Evolutionary conservation across 2,329 filamentous ascomycete genomes (phyloP).

Genomic region (Monilinia fructicola): DNA sequence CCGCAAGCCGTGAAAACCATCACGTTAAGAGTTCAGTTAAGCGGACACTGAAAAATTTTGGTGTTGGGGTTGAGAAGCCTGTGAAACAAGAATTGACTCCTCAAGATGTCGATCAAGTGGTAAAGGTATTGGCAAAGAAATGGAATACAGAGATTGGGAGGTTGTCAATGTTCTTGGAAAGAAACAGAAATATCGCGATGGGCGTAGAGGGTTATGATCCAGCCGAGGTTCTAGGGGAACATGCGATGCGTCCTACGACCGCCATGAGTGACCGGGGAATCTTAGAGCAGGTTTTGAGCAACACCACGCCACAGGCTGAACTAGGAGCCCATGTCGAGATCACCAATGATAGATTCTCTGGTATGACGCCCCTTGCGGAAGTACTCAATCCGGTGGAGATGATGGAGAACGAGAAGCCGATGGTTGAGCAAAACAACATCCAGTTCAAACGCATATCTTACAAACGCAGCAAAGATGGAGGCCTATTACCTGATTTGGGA

Average conservation of each 20-base stretch:
- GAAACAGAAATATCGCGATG: slow-evolving; percentile 38
- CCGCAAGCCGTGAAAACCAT: slow-evolving; percentile 28
- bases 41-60: slow-evolving; percentile 36
- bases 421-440: background rate
- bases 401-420: slow-evolving; percentile 19
- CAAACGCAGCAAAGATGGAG: slow-evolving; percentile 21
- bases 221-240: slow-evolving; percentile 29
- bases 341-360: slow-evolving; percentile 27
- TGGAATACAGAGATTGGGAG: slow-evolving; percentile 39
- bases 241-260: slow-evolving; percentile 37
- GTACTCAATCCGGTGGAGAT: slow-evolving; percentile 5
- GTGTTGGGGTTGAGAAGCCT: slow-evolving; percentile 31
- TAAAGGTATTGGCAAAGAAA: slow-evolving; percentile 35
- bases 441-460: slow-evolving; percentile 23
- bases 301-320: slow-evolving; percentile 39
- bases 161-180: slow-evolving; percentile 36
- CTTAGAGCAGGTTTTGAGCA: slow-evolving; percentile 39
- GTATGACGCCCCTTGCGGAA: slow-evolving; percentile 24
- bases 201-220: slow-evolving; percentile 30
- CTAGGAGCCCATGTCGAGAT: slow-evolving; percentile 37
- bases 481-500: slow-evolving; percentile 20
- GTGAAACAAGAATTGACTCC: slow-evolving; percentile 36
- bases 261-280: slow-evolving; percentile 39
- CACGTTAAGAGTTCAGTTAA: slow-evolving; percentile 36
- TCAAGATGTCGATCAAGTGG: slow-evolving; percentile 39